A percentile compares a stretch with the other conserved stretches of the same genome.
phyloP scores from a whole-genome alignment of 2,329 filamentous ascomycete species.

The Fusarium robinianum region DNA sequence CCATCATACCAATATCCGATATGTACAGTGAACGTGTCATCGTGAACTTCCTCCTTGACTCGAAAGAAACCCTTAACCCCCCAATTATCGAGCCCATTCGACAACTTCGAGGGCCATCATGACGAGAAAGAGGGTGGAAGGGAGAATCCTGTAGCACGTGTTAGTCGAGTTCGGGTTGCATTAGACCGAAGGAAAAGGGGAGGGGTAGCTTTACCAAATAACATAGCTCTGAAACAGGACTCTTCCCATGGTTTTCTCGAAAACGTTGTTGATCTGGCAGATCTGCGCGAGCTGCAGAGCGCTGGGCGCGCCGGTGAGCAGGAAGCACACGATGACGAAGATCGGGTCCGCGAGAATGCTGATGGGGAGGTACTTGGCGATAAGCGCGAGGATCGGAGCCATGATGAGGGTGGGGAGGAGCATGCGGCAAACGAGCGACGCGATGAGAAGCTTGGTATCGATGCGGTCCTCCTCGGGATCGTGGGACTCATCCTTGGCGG shows the following conservation, averaged over 20 bases:
- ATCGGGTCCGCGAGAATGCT: slow-evolving; percentile 97
- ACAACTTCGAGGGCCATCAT: slow-evolving; percentile 91
- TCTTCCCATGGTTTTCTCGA: slow-evolving; percentile 90
- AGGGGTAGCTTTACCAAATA: slow-evolving; percentile 71
- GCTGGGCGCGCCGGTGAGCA: slow-evolving; percentile 90
- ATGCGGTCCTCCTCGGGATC: slow-evolving; percentile 73
- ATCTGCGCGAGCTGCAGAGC: slow-evolving; percentile 96
- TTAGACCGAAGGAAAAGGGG: slow-evolving; percentile 17
- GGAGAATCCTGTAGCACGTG: slow-evolving; percentile 71
- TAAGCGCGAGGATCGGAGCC: slow-evolving; percentile 83
- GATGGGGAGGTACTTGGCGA: slow-evolving; percentile 88
- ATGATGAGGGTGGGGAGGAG: slow-evolving; percentile 88
- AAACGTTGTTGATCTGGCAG: slow-evolving; percentile 97
- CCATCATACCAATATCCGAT: neutral
- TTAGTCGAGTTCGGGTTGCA: slow-evolving; percentile 35
- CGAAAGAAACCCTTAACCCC: too few species aligned
- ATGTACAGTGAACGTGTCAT: too few species aligned
- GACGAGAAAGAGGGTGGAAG: slow-evolving; percentile 87
- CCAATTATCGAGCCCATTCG: slow-evolving; percentile 71
- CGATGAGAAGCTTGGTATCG: slow-evolving; percentile 78
- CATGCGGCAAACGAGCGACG: slow-evolving; percentile 88
- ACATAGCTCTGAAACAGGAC: slow-evolving; percentile 88
- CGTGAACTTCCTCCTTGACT: neutral
- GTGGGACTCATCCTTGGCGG: slow-evolving; percentile 65
- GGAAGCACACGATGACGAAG: slow-evolving; percentile 96